Evolutionary conservation across 176 grass and related monocot genomes (phyloP), one percentile per base, ranked within the genome.

Genomic region (Luzula sylvatica): DNA sequence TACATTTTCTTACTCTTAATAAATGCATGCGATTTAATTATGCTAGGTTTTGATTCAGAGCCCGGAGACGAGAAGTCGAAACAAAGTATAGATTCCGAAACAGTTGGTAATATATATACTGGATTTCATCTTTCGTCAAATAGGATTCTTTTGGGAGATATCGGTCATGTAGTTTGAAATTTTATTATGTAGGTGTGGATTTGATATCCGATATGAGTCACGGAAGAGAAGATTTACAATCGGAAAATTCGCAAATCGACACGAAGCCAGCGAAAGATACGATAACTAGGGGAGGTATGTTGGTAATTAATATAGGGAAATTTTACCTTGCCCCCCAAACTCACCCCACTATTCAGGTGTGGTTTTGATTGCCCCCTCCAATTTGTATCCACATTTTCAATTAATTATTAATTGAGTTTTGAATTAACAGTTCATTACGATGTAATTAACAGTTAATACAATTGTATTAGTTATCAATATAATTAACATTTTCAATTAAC

Each of bases 131-230:
- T 9, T n/a, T 27, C 32, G 15, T 47, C 44, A 8, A 11, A 29
- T 12, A 26, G 46, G 11, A 16, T 11, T 46, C 18, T 62, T 23
- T 26, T 46, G 15, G 4, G 13, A 20, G 21, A 46, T 6, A 47
- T 45, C 7, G 14, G 2, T 45, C 11, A 22, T 26, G 23, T 8
- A 44, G 46, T 46, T 49, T 48, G 42, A 32, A 5, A 64, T 48
- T 17, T 49, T 45, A 64, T 60, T 15, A 64, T 35, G 19, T 26
- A 64, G 59, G 11, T 6, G 59, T 64, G 43, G 59, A 64, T 64
- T 20, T 64, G 28, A 41, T 28, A 13, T 3, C 8, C 26, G 24
- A 15, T 5, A 15, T 21, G 24, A 6, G 2, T 46, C 59, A 32
- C 11, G 29, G 2, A 13, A 48, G 1, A 46, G 59, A 64, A 63